Percentiles rank a stretch among this genome's conserved stretches.
phyloP scores from a whole-genome alignment of 805 yeast genomes.

The Pichia heedii region DNA sequence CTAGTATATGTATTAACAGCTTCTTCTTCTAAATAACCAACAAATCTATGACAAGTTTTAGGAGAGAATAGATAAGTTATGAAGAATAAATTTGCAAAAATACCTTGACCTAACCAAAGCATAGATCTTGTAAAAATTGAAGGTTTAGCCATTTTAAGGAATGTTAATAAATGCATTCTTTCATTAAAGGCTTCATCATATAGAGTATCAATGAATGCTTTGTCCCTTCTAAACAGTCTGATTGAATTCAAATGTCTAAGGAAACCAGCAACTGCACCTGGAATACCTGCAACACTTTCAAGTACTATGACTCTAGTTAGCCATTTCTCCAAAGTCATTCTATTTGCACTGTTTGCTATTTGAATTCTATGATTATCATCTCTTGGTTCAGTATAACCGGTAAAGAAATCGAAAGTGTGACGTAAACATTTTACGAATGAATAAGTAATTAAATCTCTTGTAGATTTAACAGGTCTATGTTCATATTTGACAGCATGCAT shows the following conservation, averaged over 20 bases:
- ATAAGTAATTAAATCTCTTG: constrained; percentile 46
- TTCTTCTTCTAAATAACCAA: constrained; percentile 71
- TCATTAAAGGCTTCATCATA: constrained; percentile 73
- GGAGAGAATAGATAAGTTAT: constrained; percentile 50
- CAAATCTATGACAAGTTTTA: constrained; percentile 62
- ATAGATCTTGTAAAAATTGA: constrained; percentile 45
- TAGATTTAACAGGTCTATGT: constrained; percentile 41
- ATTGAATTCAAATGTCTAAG: constrained; percentile 59
- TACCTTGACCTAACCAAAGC: constrained; percentile 59
- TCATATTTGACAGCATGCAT: constrained; percentile 37
- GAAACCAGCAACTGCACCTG: constrained; percentile 70
- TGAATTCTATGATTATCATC: constrained; percentile 24
- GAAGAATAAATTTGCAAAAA: constrained; percentile 60
- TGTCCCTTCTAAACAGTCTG: constrained; percentile 53
- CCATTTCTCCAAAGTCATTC: constrained; percentile 60
- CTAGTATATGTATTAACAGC: constrained; percentile 64
- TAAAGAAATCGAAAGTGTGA: constrained; percentile 46
- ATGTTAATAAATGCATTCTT: constrained; percentile 66
- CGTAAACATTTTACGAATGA: constrained; percentile 38
- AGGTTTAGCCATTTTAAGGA: constrained; percentile 56
- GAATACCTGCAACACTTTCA: constrained; percentile 73
- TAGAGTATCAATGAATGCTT: constrained; percentile 68
- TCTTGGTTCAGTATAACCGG: constrained; percentile 56
- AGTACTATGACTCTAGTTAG: constrained; percentile 51
- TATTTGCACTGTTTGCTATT: constrained; percentile 26